Evolutionary conservation across 1,284 basidiomycete species (phyloP).

Genomic region (Cerrena zonata): DNA sequence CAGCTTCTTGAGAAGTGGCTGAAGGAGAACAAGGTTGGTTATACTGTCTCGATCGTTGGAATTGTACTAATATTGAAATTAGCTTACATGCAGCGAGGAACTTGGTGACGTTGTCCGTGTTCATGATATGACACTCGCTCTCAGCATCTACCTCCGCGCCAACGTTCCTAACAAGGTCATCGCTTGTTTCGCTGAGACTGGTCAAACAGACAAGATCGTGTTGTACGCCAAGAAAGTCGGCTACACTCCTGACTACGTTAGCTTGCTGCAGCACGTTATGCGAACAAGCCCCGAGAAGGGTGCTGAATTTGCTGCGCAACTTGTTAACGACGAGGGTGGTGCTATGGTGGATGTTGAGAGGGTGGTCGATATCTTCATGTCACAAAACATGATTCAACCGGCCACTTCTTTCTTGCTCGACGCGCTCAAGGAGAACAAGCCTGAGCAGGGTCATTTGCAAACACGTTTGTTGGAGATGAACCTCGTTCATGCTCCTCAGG

Average conservation of each 20-base stretch:
- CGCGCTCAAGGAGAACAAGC: slow-evolving; percentile 98
- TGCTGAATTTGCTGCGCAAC: slow-evolving; percentile 93
- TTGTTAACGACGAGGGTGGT: slow-evolving; percentile 90
- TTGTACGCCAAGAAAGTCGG: slow-evolving; percentile 97
- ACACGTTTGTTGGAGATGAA: slow-evolving; percentile 98
- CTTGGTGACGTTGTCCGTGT: slow-evolving; percentile 94
- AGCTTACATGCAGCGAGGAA: slow-evolving; percentile 98
- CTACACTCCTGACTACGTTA: slow-evolving; percentile 90
- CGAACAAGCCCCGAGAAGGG: slow-evolving; percentile 96
- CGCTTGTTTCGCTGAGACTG: slow-evolving; percentile 98
- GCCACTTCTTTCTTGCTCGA: slow-evolving; percentile 97
- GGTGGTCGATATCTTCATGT: slow-evolving; percentile 98
- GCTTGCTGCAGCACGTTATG: slow-evolving; percentile 95
- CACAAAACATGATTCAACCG: slow-evolving; percentile 99
- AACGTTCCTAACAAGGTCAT: slow-evolving; percentile 99
- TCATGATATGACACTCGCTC: slow-evolving; percentile 96
- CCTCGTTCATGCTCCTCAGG: slow-evolving; percentile 94
- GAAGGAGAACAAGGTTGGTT: slow-evolving; percentile 91
- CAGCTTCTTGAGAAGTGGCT: slow-evolving; percentile 98
- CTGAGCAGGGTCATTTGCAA: slow-evolving; percentile 94
- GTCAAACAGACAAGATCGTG: slow-evolving; percentile 97
- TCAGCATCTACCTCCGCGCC: slow-evolving; percentile 96
- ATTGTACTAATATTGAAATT: background rate
- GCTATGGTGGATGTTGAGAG: slow-evolving; percentile 92
- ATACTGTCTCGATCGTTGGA: background rate